Evolutionary conservation across 768 basidiomycete genomes (phyloP).

Genomic region (Trametes cubensis): DNA sequence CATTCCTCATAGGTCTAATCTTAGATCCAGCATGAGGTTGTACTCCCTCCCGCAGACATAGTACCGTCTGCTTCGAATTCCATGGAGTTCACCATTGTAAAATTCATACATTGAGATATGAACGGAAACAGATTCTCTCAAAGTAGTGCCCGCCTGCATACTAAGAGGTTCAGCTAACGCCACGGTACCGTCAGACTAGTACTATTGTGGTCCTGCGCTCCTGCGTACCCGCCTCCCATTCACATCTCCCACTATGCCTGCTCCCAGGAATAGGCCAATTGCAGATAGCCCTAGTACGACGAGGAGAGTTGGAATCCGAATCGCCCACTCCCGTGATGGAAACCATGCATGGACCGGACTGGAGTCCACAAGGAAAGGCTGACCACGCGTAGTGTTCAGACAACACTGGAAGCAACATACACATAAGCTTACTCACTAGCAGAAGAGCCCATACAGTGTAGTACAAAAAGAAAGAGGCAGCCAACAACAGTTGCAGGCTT

Average conservation of each 20-base stretch:
- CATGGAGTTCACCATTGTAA: no score
- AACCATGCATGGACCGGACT: conserved; percentile 80
- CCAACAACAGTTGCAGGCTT: conserved; percentile 75
- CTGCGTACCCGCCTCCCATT: no score
- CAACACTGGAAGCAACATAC: conserved; percentile 4
- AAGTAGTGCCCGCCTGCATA: no score
- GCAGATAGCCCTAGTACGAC: conserved; percentile 79
- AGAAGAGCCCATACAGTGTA: conserved; percentile 93
- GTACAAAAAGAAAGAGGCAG: conserved; percentile 78
- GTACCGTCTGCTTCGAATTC: no score
- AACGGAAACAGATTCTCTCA: no score
- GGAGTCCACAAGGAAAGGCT: conserved; percentile 82
- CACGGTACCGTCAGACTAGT: no score
- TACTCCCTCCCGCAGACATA: no score
- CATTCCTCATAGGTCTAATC: no score
- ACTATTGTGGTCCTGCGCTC: no score
- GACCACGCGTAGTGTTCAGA: background rate
- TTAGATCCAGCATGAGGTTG: no score
- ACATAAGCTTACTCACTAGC: conserved; percentile 54
- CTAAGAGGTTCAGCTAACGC: no score
- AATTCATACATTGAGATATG: no score
- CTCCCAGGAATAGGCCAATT: conserved; percentile 72
- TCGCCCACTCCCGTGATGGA: conserved; percentile 90
- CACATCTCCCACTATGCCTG: conserved; percentile 11
- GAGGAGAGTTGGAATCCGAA: conserved; percentile 82